Base-by-base conservation (phyloP, 2,329 filamentous ascomycete genomes). In the Fusarium nelsonii region DNA sequence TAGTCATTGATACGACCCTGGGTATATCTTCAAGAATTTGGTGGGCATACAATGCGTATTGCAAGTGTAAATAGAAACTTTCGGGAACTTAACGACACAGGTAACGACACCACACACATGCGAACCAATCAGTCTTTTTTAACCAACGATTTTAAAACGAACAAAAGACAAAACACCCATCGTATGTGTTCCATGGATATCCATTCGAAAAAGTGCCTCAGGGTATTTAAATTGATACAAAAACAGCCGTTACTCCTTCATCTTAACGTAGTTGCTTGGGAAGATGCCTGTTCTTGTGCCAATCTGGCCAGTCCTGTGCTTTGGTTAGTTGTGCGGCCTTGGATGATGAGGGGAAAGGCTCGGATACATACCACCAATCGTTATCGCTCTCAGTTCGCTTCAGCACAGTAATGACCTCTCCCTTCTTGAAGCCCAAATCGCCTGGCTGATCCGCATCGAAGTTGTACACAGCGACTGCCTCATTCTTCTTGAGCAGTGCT, bases 351-450 rank as follows among this genome's bases (percentile, higher is more conserved):
- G 23, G 23, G 20, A 12, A 32, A 5, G 18, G 30, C 65, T 52
- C 5, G 26, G 8, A 46, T 60, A 87, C 88, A 73, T 84, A 91
- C 89, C 95, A 98, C 95, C 95, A 98, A 79, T 98, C 95, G 59
- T 94, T 94, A 61, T 93, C 92, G 73, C 92, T 97, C 6, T 98
- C 93, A 7, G 95, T 98, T 80, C 92, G 92, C 84, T 99, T 97
- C 59, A 97, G 79, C 60, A 99, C 94, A 1, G 94, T 97, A 70
- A 99, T 97, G 58, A 98, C 81, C 32, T 99, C 96, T 20, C 96
- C 96, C 85, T 99, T 99, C 83, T 97, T 97, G 82, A 99, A 99
- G 0, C 91, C 93, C 58, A 98, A 79, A 78, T 99, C 95, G 6
- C 95, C 95, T 1, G 93, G 90, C 79, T 97, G 94, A 75, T 97